Evolutionary conservation across 2,329 filamentous ascomycete species (phyloP), one percentile per base, ranked within the genome.

Genomic region (Diaporthe vexans): DNA sequence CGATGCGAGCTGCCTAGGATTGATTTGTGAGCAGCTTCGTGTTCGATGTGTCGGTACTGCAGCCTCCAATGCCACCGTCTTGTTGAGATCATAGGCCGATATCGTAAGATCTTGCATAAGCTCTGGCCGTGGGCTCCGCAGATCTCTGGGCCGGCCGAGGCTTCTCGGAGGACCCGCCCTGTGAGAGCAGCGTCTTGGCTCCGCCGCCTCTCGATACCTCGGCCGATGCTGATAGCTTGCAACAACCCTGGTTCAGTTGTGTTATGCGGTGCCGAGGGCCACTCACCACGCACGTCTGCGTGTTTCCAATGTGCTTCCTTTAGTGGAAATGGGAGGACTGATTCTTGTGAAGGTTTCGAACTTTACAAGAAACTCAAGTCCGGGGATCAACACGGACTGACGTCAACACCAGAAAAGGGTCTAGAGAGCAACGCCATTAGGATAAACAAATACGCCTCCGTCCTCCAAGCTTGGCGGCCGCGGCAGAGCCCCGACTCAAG

Each of bases 41-140:
- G 54, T 10, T 51, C 46, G 35, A 17, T 29, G 15, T 4, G 51
- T 48, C 43, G 56, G n/a, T 15, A 43, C 19, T n/a, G 3, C 13
- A 71, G 10, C 29, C 6, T 10, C 33, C n/a, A 9, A 26, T 40
- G 46, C 33, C 40, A 33, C 46, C 24, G 51, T n/a, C n/a, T n/a
- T 48, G 33, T 24, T 26, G 51, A 43, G 29, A 21, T 26, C 15
- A 11, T 6, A 35, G 33, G 29, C 46, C 43, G 69, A 63, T 33
- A 35, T 56, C 70, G 70, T 61, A 72, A 72, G 57, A 43, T 72
- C 2, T 63, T 48, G 57, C 46, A 63, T 54, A n/a, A 52, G 43
- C 35, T 21, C 48, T 63, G 33, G 7, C 37, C 11, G 46, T 33
- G 40, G 48, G n/a, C 46, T 48, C 57, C 57, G 48, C 70, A 54